Evolutionary conservation across 2,329 filamentous ascomycete species (phyloP).

Genomic region (Geosmithia morbida): DNA sequence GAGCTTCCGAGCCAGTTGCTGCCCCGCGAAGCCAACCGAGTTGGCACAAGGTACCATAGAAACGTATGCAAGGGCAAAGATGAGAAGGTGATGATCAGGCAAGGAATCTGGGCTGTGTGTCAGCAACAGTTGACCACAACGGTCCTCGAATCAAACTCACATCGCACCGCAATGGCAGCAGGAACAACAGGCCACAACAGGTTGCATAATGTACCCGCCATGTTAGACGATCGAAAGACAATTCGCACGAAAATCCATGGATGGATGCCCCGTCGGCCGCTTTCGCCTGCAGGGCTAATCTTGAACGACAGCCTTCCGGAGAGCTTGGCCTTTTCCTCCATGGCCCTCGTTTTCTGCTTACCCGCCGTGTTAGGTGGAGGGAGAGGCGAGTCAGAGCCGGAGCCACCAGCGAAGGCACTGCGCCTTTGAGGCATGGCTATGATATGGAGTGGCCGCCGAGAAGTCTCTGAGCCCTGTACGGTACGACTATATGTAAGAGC

Average conservation of each 20-base stretch:
- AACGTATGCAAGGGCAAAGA: slow-evolving; percentile 32
- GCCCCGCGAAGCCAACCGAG: slow-evolving; percentile 30
- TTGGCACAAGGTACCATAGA: slow-evolving; percentile 38
- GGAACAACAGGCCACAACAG: slow-evolving; percentile 35
- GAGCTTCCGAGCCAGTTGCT: slow-evolving; percentile 68
- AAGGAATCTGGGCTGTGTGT: slow-evolving; percentile 14
- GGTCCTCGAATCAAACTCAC: slow-evolving; percentile 8
- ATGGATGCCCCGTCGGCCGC: slow-evolving; percentile 27
- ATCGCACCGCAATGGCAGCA: slow-evolving; percentile 28
- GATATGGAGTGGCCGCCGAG: neutral
- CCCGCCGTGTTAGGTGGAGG: slow-evolving; percentile 10
- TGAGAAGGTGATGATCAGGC: slow-evolving; percentile 22
- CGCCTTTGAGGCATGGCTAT: neutral
- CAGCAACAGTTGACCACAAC: slow-evolving; percentile 1
- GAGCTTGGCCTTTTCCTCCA: slow-evolving; percentile 2
- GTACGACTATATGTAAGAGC: neutral
- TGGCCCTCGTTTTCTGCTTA: slow-evolving; percentile 7
- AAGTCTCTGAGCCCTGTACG: neutral
- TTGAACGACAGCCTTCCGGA: neutral
- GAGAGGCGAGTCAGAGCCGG: slow-evolving; percentile 5
- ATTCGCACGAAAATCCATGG: slow-evolving; percentile 27
- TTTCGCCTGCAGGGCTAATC: slow-evolving; percentile 22
- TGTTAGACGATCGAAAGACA: slow-evolving; percentile 25
- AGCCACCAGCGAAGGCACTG: neutral
- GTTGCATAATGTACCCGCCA: slow-evolving; percentile 30